Base-by-base conservation (phyloP, 306 rosid species). In the Cyamopsis tetragonoloba region DNA sequence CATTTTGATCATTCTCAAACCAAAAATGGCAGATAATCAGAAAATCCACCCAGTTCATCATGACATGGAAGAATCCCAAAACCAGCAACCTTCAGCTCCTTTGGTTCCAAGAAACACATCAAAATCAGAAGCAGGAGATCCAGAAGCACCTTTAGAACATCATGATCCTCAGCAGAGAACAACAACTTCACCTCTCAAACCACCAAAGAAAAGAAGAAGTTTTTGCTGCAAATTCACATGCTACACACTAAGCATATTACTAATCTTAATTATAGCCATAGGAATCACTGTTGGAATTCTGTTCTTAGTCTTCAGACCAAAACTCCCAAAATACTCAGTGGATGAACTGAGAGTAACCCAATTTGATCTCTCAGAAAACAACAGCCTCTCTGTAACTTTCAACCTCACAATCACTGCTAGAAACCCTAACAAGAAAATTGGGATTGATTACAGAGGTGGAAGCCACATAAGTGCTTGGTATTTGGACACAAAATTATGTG, bases 391-490 rank as follows among this genome's bases (percentile, higher is more conserved):
- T 8, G 81, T 89, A 0, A 70, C 84, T 1, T 86, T 91, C 74
- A 79, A 86, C 27, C 54, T 86, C 44, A 77, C 83, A 38, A 85
- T 91, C 44, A 88, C 76, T 0, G 88, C 95, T 0, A 58, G 71
- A 24, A 90, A 90, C 34, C 96, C 95, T 4, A 90, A 90, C 82
- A 82, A 91, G 79, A 87, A 67, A 53, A 88, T 91, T 37, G 97
- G 97, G 11, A 84, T 91, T 1, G 73, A 91, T 66, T 91, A 91
- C 5, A 86, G 80, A 55, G 86, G 90, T 8, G 97, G 97, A 0
- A 91, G 97, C 61, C 75, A 68, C 10, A 79, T 91, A 37, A 82
- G 79, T 60, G 97, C 82, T 24, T 84, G 70, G 79, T 91, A 87
- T 72, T 26, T 13, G 6, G 85, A 64, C 41, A 86, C 82, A 4